A percentile compares a stretch with the other conserved stretches of the same genome.
Evolutionary conservation across 257 asterid genomes (phyloP).

Genomic region (Capsicum baccatum): DNA sequence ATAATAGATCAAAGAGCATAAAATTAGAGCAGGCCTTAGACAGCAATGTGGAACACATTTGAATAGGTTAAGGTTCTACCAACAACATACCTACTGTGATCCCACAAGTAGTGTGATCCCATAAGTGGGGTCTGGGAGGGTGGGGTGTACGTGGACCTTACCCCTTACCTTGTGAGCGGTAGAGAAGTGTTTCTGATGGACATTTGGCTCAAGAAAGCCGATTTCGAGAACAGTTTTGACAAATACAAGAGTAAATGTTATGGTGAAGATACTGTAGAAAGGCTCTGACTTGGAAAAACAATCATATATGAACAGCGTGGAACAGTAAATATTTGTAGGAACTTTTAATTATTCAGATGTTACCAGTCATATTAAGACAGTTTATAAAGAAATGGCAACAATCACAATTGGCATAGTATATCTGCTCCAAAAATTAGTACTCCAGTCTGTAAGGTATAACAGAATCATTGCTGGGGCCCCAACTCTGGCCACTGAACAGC

Average conservation of each 20-base stretch:
- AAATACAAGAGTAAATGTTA: too few relatives aligned
- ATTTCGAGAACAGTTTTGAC: too few relatives aligned
- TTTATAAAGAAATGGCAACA: not conserved
- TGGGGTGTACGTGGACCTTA: too few relatives aligned
- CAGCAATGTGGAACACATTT: not conserved
- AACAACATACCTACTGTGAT: too few relatives aligned
- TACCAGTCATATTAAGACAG: conserved; percentile 9
- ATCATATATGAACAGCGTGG: not conserved
- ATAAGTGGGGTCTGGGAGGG: too few relatives aligned
- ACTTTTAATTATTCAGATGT: conserved; percentile 15
- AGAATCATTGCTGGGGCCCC: not conserved
- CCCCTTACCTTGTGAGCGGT: too few relatives aligned
- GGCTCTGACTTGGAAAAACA: not conserved
- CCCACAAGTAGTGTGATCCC: too few relatives aligned
- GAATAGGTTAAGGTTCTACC: too few relatives aligned
- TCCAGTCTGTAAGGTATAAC: not conserved
- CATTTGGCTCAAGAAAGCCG: too few relatives aligned
- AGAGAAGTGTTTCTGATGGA: too few relatives aligned
- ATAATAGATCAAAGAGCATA: not conserved
- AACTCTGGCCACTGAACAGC: not conserved
- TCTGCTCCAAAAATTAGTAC: conserved; percentile 3
- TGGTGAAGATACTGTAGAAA: not conserved
- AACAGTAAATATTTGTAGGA: not conserved
- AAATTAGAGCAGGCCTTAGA: not conserved
- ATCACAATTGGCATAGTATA: not conserved